Evolutionary conservation across 495 filamentous ascomycete species (phyloP).

Genomic region (Penicillium verhagenii): DNA sequence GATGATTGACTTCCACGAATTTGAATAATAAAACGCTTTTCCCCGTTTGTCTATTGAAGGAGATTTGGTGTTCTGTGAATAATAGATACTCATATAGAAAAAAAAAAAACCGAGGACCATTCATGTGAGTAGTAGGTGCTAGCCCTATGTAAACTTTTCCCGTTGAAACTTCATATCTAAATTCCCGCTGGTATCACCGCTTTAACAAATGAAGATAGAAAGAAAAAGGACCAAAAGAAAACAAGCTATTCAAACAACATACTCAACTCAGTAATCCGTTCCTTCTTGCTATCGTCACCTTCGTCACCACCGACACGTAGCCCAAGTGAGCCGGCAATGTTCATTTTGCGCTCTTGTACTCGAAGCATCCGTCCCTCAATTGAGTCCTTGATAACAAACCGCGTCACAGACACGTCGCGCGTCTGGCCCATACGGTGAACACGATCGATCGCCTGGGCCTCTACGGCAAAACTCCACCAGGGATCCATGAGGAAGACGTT

Average conservation of each 20-base stretch:
- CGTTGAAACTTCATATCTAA: no score
- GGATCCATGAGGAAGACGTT: conserved; percentile 98
- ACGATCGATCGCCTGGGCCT: conserved; percentile 96
- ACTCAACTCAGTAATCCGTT: conserved; percentile 90
- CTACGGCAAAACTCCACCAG: conserved; percentile 98
- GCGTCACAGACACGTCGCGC: conserved; percentile 75
- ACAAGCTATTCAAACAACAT: conserved; percentile 71
- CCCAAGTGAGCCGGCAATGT: conserved; percentile 83
- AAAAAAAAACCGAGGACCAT: no score
- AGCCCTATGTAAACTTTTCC: no score
- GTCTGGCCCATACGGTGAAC: conserved; percentile 98
- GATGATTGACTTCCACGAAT: no score
- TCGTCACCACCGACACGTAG: conserved; percentile 64
- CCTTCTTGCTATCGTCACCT: conserved; percentile 87
- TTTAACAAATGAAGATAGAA: no score
- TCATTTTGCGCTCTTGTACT: conserved; percentile 89
- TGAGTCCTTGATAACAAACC: conserved; percentile 86
- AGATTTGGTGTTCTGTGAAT: no score
- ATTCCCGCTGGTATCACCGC: no score
- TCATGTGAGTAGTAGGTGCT: no score
- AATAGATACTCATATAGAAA: no score
- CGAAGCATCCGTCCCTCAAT: conserved; percentile 94
- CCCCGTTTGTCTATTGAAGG: no score
- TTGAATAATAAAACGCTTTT: no score
- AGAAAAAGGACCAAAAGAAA: background rate